Percentiles rank a stretch among this genome's conserved stretches.
Conservation (phyloP, 1,139 yeast species). For the Geotrichum reessii region DNA sequence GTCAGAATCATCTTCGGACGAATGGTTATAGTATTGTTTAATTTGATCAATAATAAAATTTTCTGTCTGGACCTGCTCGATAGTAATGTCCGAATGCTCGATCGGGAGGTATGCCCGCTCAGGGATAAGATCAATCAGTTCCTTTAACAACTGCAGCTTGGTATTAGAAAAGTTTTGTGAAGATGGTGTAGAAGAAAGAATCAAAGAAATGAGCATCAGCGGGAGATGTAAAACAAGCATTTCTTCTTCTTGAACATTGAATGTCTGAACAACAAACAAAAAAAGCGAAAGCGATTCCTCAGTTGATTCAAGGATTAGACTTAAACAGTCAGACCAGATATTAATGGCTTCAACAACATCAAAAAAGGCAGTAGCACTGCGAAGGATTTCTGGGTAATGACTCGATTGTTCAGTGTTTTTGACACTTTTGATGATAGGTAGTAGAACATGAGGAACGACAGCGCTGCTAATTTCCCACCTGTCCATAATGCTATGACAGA, state of each 20-base stretch:
- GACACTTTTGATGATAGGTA: constrained; percentile 50
- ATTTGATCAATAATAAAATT: constrained; percentile 33
- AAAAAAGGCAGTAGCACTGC: constrained; percentile 62
- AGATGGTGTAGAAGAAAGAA: constrained; percentile 26
- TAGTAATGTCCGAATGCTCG: constrained; percentile 36
- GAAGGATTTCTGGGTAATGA: constrained; percentile 42
- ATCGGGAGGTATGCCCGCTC: constrained; percentile 52
- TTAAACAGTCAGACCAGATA: constrained; percentile 64
- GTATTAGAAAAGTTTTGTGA: constrained; percentile 19
- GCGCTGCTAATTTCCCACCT: constrained; percentile 86
- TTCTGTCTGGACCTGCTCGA: constrained; percentile 19
- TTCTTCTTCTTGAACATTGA: constrained; percentile 79
- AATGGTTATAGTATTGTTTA: constrained; percentile 32
- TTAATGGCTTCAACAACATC: constrained; percentile 76
- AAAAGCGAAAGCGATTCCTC: constrained; percentile 36
- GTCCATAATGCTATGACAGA: constrained; percentile 72
- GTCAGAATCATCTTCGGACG: constrained; percentile 28
- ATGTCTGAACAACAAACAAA: constrained; percentile 54
- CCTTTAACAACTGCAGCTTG: constrained; percentile 40
- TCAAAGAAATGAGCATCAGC: constrained; percentile 49
- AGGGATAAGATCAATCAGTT: constrained; percentile 49
- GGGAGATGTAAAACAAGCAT: constrained; percentile 76
- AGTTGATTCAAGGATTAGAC: constrained; percentile 32
- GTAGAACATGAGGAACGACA: constrained; percentile 62
- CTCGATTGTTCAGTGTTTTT: constrained; percentile 21